These are phyloP conservation scores for Pleomassaria siparia DNA, from an alignment of 2,329 filamentous ascomycete genomes.

Conservation along the genomic window DNA sequence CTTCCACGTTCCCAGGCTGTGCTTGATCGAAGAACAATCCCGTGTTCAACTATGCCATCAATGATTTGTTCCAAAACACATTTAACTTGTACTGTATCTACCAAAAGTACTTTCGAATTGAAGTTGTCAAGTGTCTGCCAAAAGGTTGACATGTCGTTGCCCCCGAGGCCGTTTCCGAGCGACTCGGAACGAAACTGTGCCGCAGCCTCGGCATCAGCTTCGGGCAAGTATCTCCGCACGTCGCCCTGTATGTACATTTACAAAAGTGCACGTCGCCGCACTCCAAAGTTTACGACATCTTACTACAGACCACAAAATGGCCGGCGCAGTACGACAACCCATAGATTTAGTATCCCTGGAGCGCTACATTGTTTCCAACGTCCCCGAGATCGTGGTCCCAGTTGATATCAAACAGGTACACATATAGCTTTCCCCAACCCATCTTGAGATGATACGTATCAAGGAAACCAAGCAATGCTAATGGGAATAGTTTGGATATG, in stretches of 20 bases:
- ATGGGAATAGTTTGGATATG: slow-evolving; percentile 80
- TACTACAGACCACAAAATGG: slow-evolving; percentile 58
- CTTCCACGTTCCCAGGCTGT: too few relatives aligned
- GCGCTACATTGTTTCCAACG: slow-evolving; percentile 72
- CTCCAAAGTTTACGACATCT: slow-evolving; percentile 8
- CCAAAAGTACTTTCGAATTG: too few relatives aligned
- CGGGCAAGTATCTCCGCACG: slow-evolving; percentile 2
- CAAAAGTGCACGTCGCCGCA: slow-evolving; percentile 19
- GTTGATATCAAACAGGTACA: slow-evolving; percentile 87
- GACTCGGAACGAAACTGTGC: slow-evolving; percentile 3
- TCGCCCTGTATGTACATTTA: slow-evolving; percentile 3
- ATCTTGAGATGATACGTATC: background rate
- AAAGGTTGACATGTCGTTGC: background rate
- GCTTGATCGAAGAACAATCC: too few relatives aligned
- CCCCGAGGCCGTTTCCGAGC: background rate
- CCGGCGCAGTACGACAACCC: slow-evolving; percentile 83
- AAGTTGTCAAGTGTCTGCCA: too few relatives aligned
- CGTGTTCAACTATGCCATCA: too few relatives aligned
- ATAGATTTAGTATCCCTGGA: slow-evolving; percentile 82
- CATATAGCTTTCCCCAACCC: background rate
- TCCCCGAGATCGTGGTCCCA: slow-evolving; percentile 81
- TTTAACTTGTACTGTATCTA: too few relatives aligned
- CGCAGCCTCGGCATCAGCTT: background rate
- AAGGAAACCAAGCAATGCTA: slow-evolving; percentile 10
- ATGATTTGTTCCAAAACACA: too few relatives aligned